Base-by-base conservation (phyloP, 495 filamentous ascomycete genomes). In the Filosporella fistucella region DNA sequence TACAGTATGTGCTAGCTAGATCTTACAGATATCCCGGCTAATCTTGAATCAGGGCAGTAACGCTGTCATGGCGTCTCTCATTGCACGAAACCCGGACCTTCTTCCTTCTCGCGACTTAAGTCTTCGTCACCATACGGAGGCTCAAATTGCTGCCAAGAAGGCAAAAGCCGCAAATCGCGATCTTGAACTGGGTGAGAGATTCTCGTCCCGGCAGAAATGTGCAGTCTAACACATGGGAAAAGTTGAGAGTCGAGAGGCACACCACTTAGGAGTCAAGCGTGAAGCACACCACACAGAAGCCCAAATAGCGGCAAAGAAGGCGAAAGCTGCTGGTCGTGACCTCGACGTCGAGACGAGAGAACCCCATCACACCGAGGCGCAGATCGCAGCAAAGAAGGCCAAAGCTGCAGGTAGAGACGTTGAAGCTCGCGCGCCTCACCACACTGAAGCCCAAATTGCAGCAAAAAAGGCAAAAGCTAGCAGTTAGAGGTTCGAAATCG, bases 61-160 rank as follows among this genome's bases (percentile, higher is more conserved):
- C n/a, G n/a, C n/a, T n/a, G n/a, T n/a, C n/a, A n/a, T n/a, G n/a
- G n/a, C n/a, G n/a, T n/a, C n/a, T n/a, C n/a, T n/a, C n/a, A n/a
- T n/a, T n/a, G n/a, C n/a, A n/a, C n/a, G n/a, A n/a, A n/a, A n/a
- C n/a, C n/a, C n/a, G n/a, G n/a, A n/a, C n/a, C n/a, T n/a, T n/a
- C n/a, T n/a, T n/a, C n/a, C n/a, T n/a, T n/a, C n/a, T n/a, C n/a
- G n/a, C n/a, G n/a, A n/a, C n/a, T n/a, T n/a, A n/a, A n/a, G n/a
- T n/a, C n/a, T n/a, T n/a, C n/a, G 54, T 43, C 54, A 65, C 56
- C 66, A 72, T 66, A 47, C 52, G 37, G 52, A 45, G 49, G 16
- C 29, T 11, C 30, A 51, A 48, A 26, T 48, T 43, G 42, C 54
- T 26, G 41, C 40, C 43, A 33, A 54, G 42, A 47, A 52, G 48